phyloP scores from a whole-genome alignment of 352 stramenopile genomes.

The Blastocystis sp. region DNA sequence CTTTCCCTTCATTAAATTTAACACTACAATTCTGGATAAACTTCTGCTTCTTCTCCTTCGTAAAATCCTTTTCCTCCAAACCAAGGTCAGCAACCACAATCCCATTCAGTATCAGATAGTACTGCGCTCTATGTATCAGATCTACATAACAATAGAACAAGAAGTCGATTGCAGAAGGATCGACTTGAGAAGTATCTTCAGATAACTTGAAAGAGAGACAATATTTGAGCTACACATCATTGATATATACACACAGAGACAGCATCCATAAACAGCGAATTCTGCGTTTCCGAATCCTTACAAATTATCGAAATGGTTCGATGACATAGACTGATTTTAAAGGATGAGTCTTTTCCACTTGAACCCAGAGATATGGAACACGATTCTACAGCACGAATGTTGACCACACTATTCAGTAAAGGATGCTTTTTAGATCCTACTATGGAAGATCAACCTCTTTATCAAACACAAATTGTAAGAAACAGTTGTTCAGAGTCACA shows the following conservation, averaged over 20 bases:
- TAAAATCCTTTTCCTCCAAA: neutral
- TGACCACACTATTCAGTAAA: slow-evolving; percentile 4
- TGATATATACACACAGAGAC: neutral
- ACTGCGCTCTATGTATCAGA: neutral
- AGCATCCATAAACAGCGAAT: neutral
- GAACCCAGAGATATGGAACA: neutral
- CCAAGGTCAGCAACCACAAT: slow-evolving; percentile 20
- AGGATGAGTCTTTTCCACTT: neutral
- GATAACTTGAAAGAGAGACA: slow-evolving; percentile 1
- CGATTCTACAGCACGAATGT: slow-evolving; percentile 23
- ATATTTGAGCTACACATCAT: neutral
- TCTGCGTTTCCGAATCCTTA: neutral
- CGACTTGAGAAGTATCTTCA: neutral
- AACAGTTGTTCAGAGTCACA: neutral
- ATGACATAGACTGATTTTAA: slow-evolving; percentile 21
- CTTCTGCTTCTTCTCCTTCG: slow-evolving; percentile 29
- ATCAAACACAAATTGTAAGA: neutral
- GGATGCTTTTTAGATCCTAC: neutral
- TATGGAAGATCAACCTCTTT: slow-evolving; percentile 9
- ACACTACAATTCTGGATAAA: slow-evolving; percentile 30
- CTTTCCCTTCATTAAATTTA: slow-evolving; percentile 1
- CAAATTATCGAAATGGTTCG: slow-evolving; percentile 12
- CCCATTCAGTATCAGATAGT: slow-evolving; percentile 28
- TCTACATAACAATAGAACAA: neutral
- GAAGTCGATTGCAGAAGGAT: neutral